These are phyloP conservation scores for Ogataea chonburiensis DNA, from an alignment of 805 yeast genomes.

Conservation along the genomic window DNA sequence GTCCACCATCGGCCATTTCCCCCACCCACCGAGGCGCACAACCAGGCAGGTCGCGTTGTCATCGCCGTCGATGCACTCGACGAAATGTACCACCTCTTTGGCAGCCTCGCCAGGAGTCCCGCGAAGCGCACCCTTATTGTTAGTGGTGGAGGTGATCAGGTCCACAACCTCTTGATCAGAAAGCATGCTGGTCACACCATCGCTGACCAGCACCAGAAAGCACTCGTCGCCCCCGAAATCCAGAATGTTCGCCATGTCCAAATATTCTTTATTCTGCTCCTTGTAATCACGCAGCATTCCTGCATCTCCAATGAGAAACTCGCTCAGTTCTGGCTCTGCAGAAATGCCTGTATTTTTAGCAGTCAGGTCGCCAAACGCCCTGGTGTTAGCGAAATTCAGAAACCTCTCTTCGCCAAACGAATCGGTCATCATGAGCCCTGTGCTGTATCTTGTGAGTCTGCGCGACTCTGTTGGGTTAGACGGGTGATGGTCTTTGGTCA, in stretches of 20 bases:
- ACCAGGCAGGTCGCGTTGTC: slow-evolving; percentile 95
- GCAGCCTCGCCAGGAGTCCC: slow-evolving; percentile 89
- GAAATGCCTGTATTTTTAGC: slow-evolving; percentile 83
- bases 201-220: slow-evolving; percentile 77
- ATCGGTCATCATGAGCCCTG: slow-evolving; percentile 72
- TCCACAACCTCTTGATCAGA: slow-evolving; percentile 93
- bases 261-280: slow-evolving; percentile 20
- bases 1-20: slow-evolving; percentile 83
- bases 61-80: slow-evolving; percentile 84
- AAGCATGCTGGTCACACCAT: slow-evolving; percentile 80
- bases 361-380: slow-evolving; percentile 86
- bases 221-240: slow-evolving; percentile 81
- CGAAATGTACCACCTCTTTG: slow-evolving; percentile 77
- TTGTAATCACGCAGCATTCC: slow-evolving; percentile 36
- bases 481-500: slow-evolving; percentile 86
- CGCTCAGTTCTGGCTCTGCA: slow-evolving; percentile 87
- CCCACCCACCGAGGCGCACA: slow-evolving; percentile 85
- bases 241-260: slow-evolving; percentile 26
- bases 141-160: slow-evolving; percentile 66
- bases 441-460: slow-evolving; percentile 62
- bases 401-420: slow-evolving; percentile 92
- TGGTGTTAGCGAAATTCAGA: slow-evolving; percentile 78
- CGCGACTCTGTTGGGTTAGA: slow-evolving; percentile 73
- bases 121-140: slow-evolving; percentile 58
- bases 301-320: slow-evolving; percentile 65